Evolutionary conservation across 108 stramenopile species (phyloP), one percentile per base, ranked within the genome.

Genomic region (Cyclostephanos invisitatus): DNA sequence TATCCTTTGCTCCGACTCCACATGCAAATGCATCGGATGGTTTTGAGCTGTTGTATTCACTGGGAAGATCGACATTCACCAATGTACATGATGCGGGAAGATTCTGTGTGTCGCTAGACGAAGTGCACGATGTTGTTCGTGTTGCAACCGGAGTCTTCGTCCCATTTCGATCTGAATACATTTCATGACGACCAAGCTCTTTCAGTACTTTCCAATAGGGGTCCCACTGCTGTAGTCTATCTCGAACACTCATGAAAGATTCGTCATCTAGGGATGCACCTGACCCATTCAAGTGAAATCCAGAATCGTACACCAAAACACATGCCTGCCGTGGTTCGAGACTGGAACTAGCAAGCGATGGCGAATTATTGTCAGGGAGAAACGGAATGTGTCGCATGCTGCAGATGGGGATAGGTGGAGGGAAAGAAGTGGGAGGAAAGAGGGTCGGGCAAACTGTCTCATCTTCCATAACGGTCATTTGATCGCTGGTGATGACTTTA

Each of bases 201-300:
- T 81, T 46, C 11, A 80, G 59, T 15, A 83, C 68, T 17, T 64
- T 59, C 87, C 87, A 88, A 65, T 75, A 81, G 0, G 87, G 87
- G 17, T 88, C 87, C 87, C 86, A 87, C 15, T 56, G 79, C 14
- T 62, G 38, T 57, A 87, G 76, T 27, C 84, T 47, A 27, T 69
- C 48, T 14, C 60, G 60, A 17, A 78, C 59, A 21, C 68, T 53
- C 6, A 60, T 64, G 28, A 44, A 67, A 44, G 28, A 35, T 42
- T 57, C 58, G 46, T 78, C 62, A 25, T 71, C 69, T 27, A 71
- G 20, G 40, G 67, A 66, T 60, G 64, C 64, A 21, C 77, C 77
- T 20, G 69, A 66, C 32, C 70, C 77, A 51, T 70, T 57, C 4
- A 71, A 32, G 66, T 78, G 29, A 71, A 36, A 78, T 27, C 77